Evolutionary conservation across 805 yeast genomes (phyloP), one percentile per base, ranked within the genome.

Genomic region (Limtongia smithiae): DNA sequence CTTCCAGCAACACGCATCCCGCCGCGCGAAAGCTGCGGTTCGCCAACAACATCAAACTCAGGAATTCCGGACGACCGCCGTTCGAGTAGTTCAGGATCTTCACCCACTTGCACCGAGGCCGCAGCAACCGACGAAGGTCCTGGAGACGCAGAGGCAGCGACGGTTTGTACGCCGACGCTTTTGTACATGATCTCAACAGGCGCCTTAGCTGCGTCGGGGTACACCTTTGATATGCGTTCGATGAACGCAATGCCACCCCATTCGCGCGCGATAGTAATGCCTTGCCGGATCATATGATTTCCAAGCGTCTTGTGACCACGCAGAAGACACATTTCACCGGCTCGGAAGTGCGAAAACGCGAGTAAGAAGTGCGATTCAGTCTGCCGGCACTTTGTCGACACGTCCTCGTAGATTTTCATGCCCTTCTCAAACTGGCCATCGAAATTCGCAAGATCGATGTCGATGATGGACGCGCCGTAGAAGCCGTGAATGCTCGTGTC

Each of bases 201-300:
- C 14, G 34, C 37, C 20, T 21, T 38, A 17, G 46, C 35, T 9
- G 42, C 44, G 2, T 38, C 44, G 15, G 52, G 43, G 25, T 34
- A 38, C 18, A 4, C 12, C 15, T 14, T 12, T 20, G 28, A 7
- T 9, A 54, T 4, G 9, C 36, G 37, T 20, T 50, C 46, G 17
- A 50, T 52, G 21, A 46, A 41, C 2, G 49, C 58, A 5, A 45
- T 27, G 4, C 57, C 58, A 1, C 58, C 58, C 30, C 39, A 48
- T 3, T 37, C 41, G 8, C 24, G 32, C 7, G 41, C 31, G 8
- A 44, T 38, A n/a, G 37, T 6, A n/a, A 39, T 27, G 7, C 46
- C 45, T 27, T 41, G 33, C 25, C 45, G 42, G 14, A 54, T 20
- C 14, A 44, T 9, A 20, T 32, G 15, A 4, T 30, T 24, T 4